Evolutionary conservation across 202 grass and related monocot genomes (phyloP), one percentile per base, ranked within the genome.

Genomic region (Eragrostis tef): DNA sequence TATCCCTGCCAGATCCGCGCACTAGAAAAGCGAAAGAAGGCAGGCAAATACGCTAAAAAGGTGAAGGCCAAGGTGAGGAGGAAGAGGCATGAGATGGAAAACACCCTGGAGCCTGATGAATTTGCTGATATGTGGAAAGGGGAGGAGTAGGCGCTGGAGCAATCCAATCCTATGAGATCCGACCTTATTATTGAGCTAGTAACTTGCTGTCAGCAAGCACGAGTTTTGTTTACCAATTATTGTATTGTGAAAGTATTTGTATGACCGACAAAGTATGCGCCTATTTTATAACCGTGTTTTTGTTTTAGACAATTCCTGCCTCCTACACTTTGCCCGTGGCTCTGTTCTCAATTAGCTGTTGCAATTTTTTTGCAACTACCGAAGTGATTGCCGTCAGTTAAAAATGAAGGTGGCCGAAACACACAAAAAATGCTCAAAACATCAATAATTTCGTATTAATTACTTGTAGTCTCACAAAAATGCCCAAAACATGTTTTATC

Each of bases 111-210:
- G 47, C 93, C 93, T 2, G 92, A 95, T 41, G 88, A 98, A 66
- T 98, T 93, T 82, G 90, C 92, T 34, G 90, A 87, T 72, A 21
- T 99, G 46, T 95, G 96, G 96, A 99, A 93, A 89, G 95, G 90
- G 71, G 82, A 92, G 54, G 75, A 82, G 29, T 87, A 81, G 77
- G 43, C 10, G 42, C 61, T 10, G 36, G 6, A 70, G 20, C 4
- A 9, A 53, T 29, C 20, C 20, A 62, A 24, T 64, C 78, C 43
- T 70, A 62, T 25, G 22, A 75, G 51, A 21, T 74, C 29, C 44
- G 10, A 1, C 3, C 22, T 27, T 7, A 69, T n/a, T 14, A 27
- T 39, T 2, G 34, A 39, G 3, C 22, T 61, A 26, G 21, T 6
- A 26, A 27, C 22, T 65, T 51, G 50, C 67, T 45, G 25, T 82